Conservation (phyloP, 176 grass and related monocot genomes). For the Tuctoria greenei region DNA sequence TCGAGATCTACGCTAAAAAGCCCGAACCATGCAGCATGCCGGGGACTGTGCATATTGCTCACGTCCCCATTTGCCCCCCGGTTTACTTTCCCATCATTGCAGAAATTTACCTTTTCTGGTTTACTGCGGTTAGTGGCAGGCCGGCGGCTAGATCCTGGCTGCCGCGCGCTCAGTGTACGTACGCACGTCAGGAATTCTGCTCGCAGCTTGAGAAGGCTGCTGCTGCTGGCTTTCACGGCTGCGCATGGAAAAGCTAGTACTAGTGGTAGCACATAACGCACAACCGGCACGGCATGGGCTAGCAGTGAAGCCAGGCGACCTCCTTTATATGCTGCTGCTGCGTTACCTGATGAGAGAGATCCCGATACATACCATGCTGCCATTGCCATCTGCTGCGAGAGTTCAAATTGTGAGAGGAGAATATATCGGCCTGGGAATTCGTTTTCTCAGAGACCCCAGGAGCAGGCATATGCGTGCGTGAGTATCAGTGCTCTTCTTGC, state of each 20-base stretch:
- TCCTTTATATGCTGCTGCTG: background rate
- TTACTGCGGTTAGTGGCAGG: constrained; percentile 47
- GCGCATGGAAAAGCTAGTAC: constrained; percentile 18
- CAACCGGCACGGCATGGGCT: constrained; percentile 23
- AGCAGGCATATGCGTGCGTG: background rate
- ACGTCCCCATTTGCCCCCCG: constrained; percentile 47
- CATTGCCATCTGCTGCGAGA: constrained; percentile 25
- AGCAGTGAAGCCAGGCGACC: background rate
- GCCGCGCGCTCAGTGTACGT: background rate
- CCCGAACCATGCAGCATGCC: constrained; percentile 23
- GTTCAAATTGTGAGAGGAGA: constrained; percentile 17
- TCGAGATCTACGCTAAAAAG: constrained; percentile 87
- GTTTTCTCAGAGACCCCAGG: background rate
- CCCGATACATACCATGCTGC: background rate
- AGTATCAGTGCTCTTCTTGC: background rate
- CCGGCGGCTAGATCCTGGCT: background rate
- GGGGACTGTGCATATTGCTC: constrained; percentile 48
- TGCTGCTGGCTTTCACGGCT: background rate
- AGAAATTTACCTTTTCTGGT: constrained; percentile 65
- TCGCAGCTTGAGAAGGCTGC: background rate
- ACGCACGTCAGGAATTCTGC: background rate
- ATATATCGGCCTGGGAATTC: constrained; percentile 43
- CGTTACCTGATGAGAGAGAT: background rate
- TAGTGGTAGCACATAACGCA: background rate
- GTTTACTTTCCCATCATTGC: constrained; percentile 71